A percentile compares a stretch with the other conserved stretches of the same genome.
Evolutionary conservation across 1,284 basidiomycete genomes (phyloP).

Genomic region (Ganoderma lingzhi): DNA sequence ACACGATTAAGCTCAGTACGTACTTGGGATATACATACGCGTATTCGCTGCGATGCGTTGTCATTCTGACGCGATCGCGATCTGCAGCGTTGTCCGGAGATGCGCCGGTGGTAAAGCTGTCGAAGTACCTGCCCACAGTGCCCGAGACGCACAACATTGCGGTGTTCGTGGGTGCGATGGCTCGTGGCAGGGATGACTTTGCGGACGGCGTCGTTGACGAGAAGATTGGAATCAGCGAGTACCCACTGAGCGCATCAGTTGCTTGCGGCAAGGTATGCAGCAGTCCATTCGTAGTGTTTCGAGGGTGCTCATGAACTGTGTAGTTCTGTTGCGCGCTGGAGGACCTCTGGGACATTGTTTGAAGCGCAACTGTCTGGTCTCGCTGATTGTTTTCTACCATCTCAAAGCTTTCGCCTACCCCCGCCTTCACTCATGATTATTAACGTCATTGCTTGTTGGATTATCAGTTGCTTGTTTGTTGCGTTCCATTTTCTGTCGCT

Average conservation of each 20-base stretch:
- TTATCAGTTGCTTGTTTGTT: slow-evolving; percentile 18
- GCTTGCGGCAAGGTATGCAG: slow-evolving; percentile 91
- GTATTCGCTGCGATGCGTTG: slow-evolving; percentile 12
- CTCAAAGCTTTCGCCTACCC: neutral
- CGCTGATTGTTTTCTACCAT: slow-evolving; percentile 15
- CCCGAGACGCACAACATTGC: slow-evolving; percentile 92
- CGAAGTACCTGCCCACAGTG: slow-evolving; percentile 82
- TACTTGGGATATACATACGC: slow-evolving; percentile 31
- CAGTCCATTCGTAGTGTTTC: neutral
- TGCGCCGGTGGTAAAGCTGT: slow-evolving; percentile 85
- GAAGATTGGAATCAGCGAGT: slow-evolving; percentile 97
- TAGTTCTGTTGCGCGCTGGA: slow-evolving; percentile 52
- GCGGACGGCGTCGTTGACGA: slow-evolving; percentile 97
- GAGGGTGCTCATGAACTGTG: slow-evolving; percentile 10
- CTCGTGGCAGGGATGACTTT: slow-evolving; percentile 94
- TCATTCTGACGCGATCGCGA: slow-evolving; percentile 14
- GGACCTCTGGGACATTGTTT: slow-evolving; percentile 51
- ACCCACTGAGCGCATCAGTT: slow-evolving; percentile 92
- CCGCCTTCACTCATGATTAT: neutral
- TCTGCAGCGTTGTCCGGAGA: slow-evolving; percentile 89
- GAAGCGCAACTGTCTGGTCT: slow-evolving; percentile 20
- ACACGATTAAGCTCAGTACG: slow-evolving; percentile 95
- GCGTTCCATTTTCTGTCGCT: slow-evolving; percentile 24
- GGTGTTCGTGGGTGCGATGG: slow-evolving; percentile 98
- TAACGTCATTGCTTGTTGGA: slow-evolving; percentile 17